A percentile compares a stretch with the other conserved stretches of the same genome.
phyloP scores from a whole-genome alignment of 2,329 filamentous ascomycete species.

The Neofusicoccum kwambonambiense region DNA sequence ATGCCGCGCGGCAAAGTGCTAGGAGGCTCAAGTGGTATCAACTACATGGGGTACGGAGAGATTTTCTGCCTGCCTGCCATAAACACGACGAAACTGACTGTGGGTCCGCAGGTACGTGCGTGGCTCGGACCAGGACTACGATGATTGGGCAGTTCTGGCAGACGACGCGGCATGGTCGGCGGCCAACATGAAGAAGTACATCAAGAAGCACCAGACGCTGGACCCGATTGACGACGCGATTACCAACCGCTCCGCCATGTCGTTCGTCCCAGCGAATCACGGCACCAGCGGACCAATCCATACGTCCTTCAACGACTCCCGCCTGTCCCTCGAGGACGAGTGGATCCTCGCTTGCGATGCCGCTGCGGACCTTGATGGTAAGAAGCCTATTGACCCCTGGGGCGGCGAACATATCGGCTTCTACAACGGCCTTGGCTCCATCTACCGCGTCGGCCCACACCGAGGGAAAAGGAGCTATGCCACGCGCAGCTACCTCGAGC shows the following conservation, averaged over 20 bases:
- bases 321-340: conserved; percentile 24
- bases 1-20: conserved; percentile 29
- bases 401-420: conserved; percentile 37
- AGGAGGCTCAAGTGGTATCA: conserved; percentile 39
- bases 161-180: conserved; percentile 42
- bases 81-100: background rate
- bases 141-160: conserved; percentile 19
- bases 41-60: conserved; percentile 21
- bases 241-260: conserved; percentile 24
- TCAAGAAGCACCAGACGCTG: conserved; percentile 39
- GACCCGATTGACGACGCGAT: conserved; percentile 32
- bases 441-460: conserved; percentile 28
- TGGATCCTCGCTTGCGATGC: conserved; percentile 26
- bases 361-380: conserved; percentile 26
- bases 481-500: conserved; percentile 28
- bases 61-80: too few relatives aligned
- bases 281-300: conserved; percentile 34
- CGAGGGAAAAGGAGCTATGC: conserved; percentile 37
- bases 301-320: conserved; percentile 37
- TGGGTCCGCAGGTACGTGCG: conserved; percentile 34
- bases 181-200: conserved; percentile 47
- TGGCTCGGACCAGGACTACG: conserved; percentile 15
- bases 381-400: conserved; percentile 37
- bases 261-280: conserved; percentile 25
- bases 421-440: conserved; percentile 31